phyloP scores from a whole-genome alignment of 768 basidiomycete genomes.

The Auriscalpium orientale region DNA sequence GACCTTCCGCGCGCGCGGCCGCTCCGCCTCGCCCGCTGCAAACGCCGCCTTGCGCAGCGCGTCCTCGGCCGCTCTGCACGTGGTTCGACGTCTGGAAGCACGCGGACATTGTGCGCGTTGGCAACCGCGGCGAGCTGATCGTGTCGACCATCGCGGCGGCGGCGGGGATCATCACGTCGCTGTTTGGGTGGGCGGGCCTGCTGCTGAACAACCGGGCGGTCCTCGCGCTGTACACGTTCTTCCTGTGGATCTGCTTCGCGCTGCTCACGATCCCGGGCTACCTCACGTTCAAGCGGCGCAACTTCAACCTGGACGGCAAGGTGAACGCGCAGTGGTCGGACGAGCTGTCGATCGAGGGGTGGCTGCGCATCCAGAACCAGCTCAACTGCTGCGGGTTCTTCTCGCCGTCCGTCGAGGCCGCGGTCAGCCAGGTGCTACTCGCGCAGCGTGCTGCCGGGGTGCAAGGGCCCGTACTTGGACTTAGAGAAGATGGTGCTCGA shows the following conservation, averaged over 20 bases:
- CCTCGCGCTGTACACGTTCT: conserved; percentile 64
- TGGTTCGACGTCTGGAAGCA: conserved; percentile 71
- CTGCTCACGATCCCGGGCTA: conserved; percentile 72
- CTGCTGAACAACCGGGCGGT: conserved; percentile 79
- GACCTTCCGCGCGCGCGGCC: too few relatives aligned
- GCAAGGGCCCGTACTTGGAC: conserved; percentile 55
- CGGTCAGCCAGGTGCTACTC: conserved; percentile 68
- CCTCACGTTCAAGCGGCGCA: conserved; percentile 62
- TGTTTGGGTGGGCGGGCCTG: conserved; percentile 74
- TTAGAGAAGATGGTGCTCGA: conserved; percentile 49
- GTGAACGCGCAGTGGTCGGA: conserved; percentile 73
- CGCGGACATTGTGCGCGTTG: conserved; percentile 66
- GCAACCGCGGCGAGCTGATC: conserved; percentile 59
- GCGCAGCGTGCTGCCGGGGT: conserved; percentile 63
- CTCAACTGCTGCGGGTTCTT: conserved; percentile 78
- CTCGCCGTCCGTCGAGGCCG: conserved; percentile 74
- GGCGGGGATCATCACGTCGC: conserved; percentile 52
- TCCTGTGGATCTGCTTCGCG: conserved; percentile 68
- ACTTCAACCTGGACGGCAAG: conserved; percentile 79
- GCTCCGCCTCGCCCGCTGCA: too few relatives aligned
- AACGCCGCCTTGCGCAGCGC: too few relatives aligned
- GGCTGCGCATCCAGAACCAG: conserved; percentile 65
- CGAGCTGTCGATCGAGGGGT: conserved; percentile 47
- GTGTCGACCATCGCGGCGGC: conserved; percentile 61
- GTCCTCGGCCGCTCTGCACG: conserved; percentile 60